Evolutionary conservation across 164 flowering plant genomes (phyloP).

Genomic region (Cinnamomum micranthum): DNA sequence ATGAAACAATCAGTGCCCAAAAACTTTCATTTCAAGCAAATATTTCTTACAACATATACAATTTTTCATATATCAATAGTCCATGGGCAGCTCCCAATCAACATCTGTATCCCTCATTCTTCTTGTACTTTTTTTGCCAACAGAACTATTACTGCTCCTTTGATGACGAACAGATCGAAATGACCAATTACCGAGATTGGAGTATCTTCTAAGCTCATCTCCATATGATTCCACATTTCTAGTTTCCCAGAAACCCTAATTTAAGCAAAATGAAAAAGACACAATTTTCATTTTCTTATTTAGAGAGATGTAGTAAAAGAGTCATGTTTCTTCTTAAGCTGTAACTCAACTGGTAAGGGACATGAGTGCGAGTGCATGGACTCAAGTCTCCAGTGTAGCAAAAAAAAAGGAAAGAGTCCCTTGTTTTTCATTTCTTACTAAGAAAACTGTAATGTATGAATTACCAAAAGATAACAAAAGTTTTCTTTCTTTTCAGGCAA

Average conservation of each 20-base stretch:
- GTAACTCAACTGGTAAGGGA: no score
- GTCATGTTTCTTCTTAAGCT: background rate
- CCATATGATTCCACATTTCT: conserved; percentile 20
- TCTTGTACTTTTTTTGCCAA: conserved; percentile 11
- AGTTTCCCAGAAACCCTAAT: conserved; percentile 57
- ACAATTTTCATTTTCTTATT: background rate
- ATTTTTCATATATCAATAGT: conserved; percentile 33
- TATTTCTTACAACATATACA: conserved; percentile 3
- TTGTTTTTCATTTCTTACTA: background rate
- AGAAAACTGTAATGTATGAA: background rate
- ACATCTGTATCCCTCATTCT: conserved; percentile 29
- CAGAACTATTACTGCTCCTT: conserved; percentile 13
- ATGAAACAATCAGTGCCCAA: no score
- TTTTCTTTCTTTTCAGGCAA: background rate
- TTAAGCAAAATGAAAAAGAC: background rate
- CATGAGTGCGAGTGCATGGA: no score
- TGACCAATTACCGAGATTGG: conserved; percentile 20
- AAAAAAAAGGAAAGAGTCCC: no score
- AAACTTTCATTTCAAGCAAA: no score
- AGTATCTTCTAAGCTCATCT: conserved; percentile 27
- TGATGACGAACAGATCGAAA: conserved; percentile 6
- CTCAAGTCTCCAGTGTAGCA: no score
- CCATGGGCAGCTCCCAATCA: conserved; percentile 73
- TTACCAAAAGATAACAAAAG: background rate
- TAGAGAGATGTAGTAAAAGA: background rate